These are phyloP conservation scores for Bruguiera hainesii DNA, from an alignment of 441 rosid species.

Conservation along the genomic window DNA sequence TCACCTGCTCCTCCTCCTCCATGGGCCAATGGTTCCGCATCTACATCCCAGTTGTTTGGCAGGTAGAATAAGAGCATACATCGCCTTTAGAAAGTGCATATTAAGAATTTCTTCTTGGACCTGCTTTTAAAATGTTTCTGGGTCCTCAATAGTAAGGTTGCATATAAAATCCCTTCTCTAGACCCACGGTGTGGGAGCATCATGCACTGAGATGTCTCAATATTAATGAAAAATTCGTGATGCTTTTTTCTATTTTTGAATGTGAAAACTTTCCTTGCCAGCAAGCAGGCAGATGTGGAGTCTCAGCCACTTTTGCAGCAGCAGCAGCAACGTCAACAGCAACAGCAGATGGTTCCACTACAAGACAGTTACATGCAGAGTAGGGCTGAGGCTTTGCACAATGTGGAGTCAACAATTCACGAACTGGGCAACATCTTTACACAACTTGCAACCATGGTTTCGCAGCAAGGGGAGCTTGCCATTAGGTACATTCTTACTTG, in stretches of 20 bases:
- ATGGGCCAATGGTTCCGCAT: conserved; percentile 75
- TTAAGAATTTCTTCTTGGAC: not conserved
- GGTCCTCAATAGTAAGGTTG: not conserved
- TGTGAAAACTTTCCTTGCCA: conserved; percentile 25
- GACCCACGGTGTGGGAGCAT: too few relatives aligned
- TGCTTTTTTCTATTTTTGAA: not conserved
- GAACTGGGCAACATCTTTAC: conserved; percentile 48
- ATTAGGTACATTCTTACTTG: conserved; percentile 53
- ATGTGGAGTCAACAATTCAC: conserved; percentile 94
- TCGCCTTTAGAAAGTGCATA: not conserved
- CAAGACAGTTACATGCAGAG: conserved; percentile 96
- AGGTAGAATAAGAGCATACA: conserved; percentile 36
- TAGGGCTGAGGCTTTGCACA: conserved; percentile 89
- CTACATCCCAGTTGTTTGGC: conserved; percentile 60
- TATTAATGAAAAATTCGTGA: not conserved
- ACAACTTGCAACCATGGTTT: conserved; percentile 40
- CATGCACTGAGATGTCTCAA: too few relatives aligned
- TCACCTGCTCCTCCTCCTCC: conserved; percentile 67
- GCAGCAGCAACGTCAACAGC: conserved; percentile 47
- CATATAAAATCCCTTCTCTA: too few relatives aligned
- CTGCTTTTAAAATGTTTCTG: not conserved
- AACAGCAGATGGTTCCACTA: conserved; percentile 81
- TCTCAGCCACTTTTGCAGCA: conserved; percentile 67
- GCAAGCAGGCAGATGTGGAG: conserved; percentile 66
- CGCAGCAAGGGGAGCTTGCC: conserved; percentile 95